Percentiles rank a stretch among this genome's conserved stretches.
These are phyloP conservation scores for Eimeria tenella DNA, from an alignment of 169 alveolate genomes.

Conservation along the genomic window DNA sequence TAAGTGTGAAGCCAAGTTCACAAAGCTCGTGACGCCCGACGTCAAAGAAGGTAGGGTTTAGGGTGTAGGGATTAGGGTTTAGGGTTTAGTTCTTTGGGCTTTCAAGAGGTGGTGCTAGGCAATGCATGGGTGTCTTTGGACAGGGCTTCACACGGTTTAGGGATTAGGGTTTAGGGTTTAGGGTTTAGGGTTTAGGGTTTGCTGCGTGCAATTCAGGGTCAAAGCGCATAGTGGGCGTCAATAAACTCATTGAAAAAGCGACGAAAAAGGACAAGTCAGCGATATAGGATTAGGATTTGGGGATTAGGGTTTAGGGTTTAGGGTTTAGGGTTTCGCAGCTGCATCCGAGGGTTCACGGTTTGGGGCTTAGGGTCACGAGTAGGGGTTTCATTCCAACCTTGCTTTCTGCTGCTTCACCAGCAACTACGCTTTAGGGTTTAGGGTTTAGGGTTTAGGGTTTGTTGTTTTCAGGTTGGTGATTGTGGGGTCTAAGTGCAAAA, in stretches of 20 bases:
- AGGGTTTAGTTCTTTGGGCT: background rate
- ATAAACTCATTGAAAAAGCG: conserved; percentile 76
- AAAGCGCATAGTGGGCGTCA: conserved; percentile 78
- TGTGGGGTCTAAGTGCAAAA: conserved; percentile 76
- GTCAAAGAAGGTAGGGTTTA: conserved; percentile 47
- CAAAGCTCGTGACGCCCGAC: conserved; percentile 79
- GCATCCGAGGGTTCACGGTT: conserved; percentile 14
- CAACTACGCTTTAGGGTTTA: background rate
- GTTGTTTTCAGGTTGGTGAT: conserved; percentile 69
- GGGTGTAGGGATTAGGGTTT: background rate
- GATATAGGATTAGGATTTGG: background rate
- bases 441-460: conserved; percentile 52
- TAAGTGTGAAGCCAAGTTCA: conserved; percentile 74
- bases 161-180: background rate
- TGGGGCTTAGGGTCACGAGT: background rate
- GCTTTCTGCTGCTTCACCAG: background rate
- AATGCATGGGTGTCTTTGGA: background rate
- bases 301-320: background rate
- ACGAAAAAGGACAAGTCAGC: conserved; percentile 79
- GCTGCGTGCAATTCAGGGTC: conserved; percentile 70
- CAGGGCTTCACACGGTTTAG: background rate
- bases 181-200: background rate
- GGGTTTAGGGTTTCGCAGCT: conserved; percentile 41
- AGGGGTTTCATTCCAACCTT: background rate
- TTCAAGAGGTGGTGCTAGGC: background rate